Conservation (phyloP, 768 basidiomycete species). For the Boletus huronensis region DNA sequence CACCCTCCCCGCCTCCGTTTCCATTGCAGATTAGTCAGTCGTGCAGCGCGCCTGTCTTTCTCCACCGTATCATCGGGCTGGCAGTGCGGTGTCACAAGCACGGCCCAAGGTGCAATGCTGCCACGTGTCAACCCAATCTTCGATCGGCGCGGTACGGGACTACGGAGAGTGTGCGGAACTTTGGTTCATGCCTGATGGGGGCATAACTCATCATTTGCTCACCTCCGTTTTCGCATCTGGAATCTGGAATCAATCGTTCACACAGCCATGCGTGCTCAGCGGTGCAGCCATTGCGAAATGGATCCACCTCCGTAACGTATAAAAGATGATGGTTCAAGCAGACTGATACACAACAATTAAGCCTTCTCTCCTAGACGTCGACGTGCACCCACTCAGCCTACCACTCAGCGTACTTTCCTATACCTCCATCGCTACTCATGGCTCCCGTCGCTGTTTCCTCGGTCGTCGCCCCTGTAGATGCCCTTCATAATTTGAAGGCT, state of each 20-base stretch:
- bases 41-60: background rate
- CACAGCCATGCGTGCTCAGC: background rate
- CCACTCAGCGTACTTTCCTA: background rate
- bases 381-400: background rate
- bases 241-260: background rate
- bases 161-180: conserved; percentile 1
- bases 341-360: background rate
- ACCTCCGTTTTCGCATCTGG: background rate
- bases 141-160: conserved; percentile 8
- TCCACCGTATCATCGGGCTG: conserved; percentile 5
- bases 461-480: conserved; percentile 3
- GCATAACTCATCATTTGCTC: background rate
- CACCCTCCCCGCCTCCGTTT: background rate
- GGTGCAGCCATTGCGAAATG: background rate
- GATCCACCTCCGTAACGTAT: conserved; percentile 12
- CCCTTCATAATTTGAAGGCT: conserved; percentile 12
- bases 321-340: conserved; percentile 14
- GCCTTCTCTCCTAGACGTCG: background rate
- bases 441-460: conserved; percentile 14
- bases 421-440: conserved; percentile 10
- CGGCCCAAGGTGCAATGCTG: background rate
- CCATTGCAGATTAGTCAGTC: background rate
- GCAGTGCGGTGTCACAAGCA: conserved; percentile 2
- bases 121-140: conserved; percentile 3
- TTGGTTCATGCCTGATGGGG: background rate